Base-by-base conservation (phyloP, 352 stramenopile species). In the Pythium biforme region DNA sequence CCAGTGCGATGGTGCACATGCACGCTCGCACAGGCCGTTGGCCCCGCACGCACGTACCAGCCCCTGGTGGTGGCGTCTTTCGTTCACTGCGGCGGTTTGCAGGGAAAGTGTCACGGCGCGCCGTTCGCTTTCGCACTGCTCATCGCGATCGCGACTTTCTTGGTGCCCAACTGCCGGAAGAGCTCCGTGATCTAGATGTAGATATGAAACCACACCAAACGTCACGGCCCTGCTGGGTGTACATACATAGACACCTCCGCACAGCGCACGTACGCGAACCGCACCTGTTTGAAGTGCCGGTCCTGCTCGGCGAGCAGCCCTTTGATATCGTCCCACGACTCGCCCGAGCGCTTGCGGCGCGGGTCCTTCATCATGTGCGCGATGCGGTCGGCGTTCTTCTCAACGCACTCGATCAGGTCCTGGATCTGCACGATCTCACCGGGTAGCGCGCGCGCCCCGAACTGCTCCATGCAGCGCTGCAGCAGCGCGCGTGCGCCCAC, bases 311-410 rank as follows among this genome's bases (percentile, higher is more conserved):
- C 73, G 43, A 92, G 60, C 7, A 92, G 68, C 51, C 76, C 66
- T 41, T 78, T 79, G 22, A 85, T 76, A 14, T 67, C 59, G 33
- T 55, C 56, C 51, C 50, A 60, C 3, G 31, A 48, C 46, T 55
- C 52, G 27, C 43, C 39, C 23, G 54, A 37, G 31, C 61, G 55
- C 23, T 59, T 57, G 39, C 61, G 61, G 8, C 70, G 75, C 26
- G 67, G 79, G 52, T 75, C 69, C 17, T 70, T 63, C 53, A 92
- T 55, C 51, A 79, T 73, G 47, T 68, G 60, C 40, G 83, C 80
- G 52, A 90, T 88, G 51, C 83, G 83, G 56, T 90, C 64, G 46
- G 77, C 81, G 64, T 93, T 93, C 50, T 79, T 76, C 65, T 90
- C 77, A 31, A 89, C 59, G 49, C 70, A 81, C 56, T 91, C 79